Evolutionary conservation across 2,329 filamentous ascomycete species (phyloP).

Genomic region (Diplodia scrobiculata): DNA sequence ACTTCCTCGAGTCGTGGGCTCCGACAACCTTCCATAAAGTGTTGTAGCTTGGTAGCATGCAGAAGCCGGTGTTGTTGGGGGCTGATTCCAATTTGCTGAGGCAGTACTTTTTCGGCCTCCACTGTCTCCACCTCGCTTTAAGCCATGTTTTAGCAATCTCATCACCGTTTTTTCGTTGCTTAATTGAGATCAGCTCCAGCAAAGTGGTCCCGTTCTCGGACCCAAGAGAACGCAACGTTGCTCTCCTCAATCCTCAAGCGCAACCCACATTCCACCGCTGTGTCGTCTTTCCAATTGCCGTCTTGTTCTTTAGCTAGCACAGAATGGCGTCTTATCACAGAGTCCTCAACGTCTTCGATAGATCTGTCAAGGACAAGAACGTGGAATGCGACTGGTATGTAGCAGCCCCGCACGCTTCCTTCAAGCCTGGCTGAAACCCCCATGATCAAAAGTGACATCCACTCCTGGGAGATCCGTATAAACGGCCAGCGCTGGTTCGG

Average conservation of each 20-base stretch:
- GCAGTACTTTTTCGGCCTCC: background rate
- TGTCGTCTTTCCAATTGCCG: too few relatives aligned
- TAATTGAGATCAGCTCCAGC: background rate
- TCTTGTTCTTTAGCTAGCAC: background rate
- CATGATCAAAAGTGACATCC: background rate
- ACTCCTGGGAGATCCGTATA: background rate
- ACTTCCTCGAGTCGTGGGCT: background rate
- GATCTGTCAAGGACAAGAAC: constrained; percentile 2
- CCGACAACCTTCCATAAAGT: background rate
- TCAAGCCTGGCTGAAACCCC: background rate
- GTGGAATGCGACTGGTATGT: background rate
- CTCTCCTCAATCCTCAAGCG: background rate
- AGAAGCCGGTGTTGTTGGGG: background rate
- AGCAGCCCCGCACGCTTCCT: background rate
- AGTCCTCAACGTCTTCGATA: background rate
- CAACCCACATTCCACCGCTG: background rate
- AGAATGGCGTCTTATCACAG: background rate
- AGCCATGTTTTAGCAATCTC: background rate
- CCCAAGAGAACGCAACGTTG: background rate
- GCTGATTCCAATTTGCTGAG: background rate
- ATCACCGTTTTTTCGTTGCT: background rate
- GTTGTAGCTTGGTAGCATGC: background rate
- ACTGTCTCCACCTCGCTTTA: background rate
- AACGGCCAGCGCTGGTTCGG: background rate
- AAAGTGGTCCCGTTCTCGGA: background rate